Conservation (phyloP, 208 protist species). For the Tetramitus jugosus region DNA sequence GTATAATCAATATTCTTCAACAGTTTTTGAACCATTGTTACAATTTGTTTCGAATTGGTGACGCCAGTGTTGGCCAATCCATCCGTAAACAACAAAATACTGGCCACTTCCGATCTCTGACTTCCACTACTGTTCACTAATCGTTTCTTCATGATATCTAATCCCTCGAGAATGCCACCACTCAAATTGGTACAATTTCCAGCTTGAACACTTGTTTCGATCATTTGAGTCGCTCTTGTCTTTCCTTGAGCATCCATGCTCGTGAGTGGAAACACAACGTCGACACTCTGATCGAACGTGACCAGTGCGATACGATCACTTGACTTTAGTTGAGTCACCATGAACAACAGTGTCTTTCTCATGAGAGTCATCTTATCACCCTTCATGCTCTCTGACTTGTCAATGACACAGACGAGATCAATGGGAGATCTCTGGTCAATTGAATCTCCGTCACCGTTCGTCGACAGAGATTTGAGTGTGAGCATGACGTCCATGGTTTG, state of each 20-base stretch:
- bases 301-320: conserved; percentile 33
- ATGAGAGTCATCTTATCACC: conserved; percentile 35
- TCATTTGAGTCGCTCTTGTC: neutral
- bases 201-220: conserved; percentile 20
- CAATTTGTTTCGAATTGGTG: conserved; percentile 11
- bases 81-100: conserved; percentile 44
- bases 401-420: conserved; percentile 31
- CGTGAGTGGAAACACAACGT: neutral
- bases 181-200: conserved; percentile 39
- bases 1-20: conserved; percentile 12
- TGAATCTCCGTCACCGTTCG: no score
- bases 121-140: no score
- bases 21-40: neutral
- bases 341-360: conserved; percentile 33
- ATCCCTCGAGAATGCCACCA: conserved; percentile 36
- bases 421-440: conserved; percentile 18
- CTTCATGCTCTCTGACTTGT: conserved; percentile 31
- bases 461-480: no score
- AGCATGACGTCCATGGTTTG: no score
- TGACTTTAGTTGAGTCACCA: conserved; percentile 32
- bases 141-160: conserved; percentile 16
- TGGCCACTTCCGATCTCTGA: neutral
- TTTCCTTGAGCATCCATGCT: conserved; percentile 25
- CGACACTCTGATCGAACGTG: conserved; percentile 31
- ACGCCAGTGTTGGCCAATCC: conserved; percentile 41